Percentiles rank a stretch among this genome's conserved stretches.
Evolutionary conservation across 169 alveolate species (phyloP).

Genomic region (Plasmodium fragile): DNA sequence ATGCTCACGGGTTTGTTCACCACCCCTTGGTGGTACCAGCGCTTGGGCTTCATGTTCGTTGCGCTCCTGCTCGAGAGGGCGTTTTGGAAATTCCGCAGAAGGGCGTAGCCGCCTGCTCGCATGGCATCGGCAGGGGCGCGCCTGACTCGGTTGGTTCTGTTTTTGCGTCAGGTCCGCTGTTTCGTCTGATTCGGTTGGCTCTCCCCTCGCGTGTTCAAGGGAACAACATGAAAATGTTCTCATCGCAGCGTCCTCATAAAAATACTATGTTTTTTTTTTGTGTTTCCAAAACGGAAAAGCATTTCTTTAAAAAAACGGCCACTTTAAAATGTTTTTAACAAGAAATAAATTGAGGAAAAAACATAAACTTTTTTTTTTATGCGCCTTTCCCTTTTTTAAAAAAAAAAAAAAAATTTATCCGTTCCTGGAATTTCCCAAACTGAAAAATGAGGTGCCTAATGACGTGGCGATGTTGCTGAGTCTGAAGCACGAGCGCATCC

Average conservation of each 20-base stretch:
- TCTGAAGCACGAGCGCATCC: not conserved
- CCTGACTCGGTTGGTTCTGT: not conserved
- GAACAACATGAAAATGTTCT: not conserved
- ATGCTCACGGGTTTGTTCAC: conserved; percentile 3
- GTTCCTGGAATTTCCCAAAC: not conserved
- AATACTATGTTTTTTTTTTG: not conserved
- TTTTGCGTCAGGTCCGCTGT: no score
- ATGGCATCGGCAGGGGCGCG: not conserved
- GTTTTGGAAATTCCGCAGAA: not conserved
- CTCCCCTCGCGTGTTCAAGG: not conserved
- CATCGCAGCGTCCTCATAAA: not conserved
- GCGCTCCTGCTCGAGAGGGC: not conserved
- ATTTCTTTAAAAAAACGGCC: not conserved
- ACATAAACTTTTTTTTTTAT: not conserved
- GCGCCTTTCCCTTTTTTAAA: not conserved
- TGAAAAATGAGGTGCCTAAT: not conserved
- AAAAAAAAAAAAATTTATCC: not conserved
- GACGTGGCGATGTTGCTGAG: not conserved
- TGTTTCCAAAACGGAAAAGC: not conserved
- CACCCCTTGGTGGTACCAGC: conserved; percentile 17
- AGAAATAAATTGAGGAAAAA: not conserved
- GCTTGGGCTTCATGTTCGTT: conserved; percentile 11
- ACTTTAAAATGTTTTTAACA: not conserved
- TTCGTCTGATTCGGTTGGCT: not conserved
- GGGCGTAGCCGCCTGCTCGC: not conserved